Evolutionary conservation across 2,329 filamentous ascomycete species (phyloP).

Genomic region (Pseudogymnoascus sp.): DNA sequence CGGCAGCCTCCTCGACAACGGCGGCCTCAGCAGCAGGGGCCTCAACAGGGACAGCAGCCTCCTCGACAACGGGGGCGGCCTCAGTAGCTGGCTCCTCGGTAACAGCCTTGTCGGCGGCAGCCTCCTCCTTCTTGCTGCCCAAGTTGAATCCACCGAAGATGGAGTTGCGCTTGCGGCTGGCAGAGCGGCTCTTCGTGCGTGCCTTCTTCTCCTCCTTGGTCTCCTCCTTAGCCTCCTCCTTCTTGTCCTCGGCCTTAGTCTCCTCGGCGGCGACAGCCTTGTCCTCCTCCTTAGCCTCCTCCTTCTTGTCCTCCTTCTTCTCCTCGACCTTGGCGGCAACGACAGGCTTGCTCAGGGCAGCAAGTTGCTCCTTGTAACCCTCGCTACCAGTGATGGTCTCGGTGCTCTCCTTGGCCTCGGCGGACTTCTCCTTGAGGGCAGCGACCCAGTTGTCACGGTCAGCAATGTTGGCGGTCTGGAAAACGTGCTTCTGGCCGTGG

Average conservation of each 20-base stretch:
- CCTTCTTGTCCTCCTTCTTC: conserved; percentile 27
- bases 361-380: conserved; percentile 63
- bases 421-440: conserved; percentile 71
- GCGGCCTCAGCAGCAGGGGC: conserved; percentile 24
- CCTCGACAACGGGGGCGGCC: conserved; percentile 27
- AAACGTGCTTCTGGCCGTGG: conserved; percentile 83
- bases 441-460: conserved; percentile 92
- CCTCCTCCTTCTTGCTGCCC: conserved; percentile 46
- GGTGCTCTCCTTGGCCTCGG: conserved; percentile 75
- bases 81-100: conserved; percentile 29
- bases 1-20: conserved; percentile 23
- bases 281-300: conserved; percentile 27
- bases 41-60: conserved; percentile 34
- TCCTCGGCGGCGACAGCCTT: conserved; percentile 25
- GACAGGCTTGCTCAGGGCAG: conserved; percentile 33
- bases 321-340: conserved; percentile 32
- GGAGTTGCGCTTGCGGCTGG: conserved; percentile 56
- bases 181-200: conserved; percentile 53
- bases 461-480: conserved; percentile 66
- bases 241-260: conserved; percentile 31
- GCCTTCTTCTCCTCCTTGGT: conserved; percentile 43
- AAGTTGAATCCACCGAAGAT: conserved; percentile 52
- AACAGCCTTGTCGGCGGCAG: conserved; percentile 31
- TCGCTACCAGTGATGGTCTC: conserved; percentile 67
- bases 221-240: conserved; percentile 27